Base-by-base conservation (phyloP, 2,329 filamentous ascomycete genomes). In the Hymenoscyphus linearis region DNA sequence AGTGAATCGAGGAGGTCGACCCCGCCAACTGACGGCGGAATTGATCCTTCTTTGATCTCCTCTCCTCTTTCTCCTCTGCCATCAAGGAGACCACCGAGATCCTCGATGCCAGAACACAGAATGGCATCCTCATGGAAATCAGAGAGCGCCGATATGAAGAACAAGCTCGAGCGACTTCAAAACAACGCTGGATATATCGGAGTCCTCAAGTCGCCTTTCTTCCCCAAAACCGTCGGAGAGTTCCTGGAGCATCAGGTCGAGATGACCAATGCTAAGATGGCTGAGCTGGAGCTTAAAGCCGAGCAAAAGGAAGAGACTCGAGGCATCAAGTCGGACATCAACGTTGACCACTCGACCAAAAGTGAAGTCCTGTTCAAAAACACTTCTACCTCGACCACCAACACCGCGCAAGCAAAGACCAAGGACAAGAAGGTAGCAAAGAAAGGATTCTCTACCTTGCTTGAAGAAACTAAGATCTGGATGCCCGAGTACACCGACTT, bases 81-180 rank as follows among this genome's bases (percentile, higher is more conserved):
- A 22, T 25, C 18, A 25, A 22, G 10, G 25, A n/a, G 18, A 18
- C 22, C 18, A 22, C 18, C 10, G 18, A 50, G n/a, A 13, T 10
- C 44, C 18, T 25, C 31, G 31, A 31, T 5, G 44, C 13, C 18
- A 18, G 3, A 50, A n/a, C 12, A 4, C n/a, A 50, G 22, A 18
- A 50, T 50, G 44, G 44, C 44, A 9, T 50, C 57, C 25, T 58
- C 55, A 1, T 62, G 61, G 61, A 4, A 44, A 35, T 4, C 35
- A 59, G 5, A 50, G n/a, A n/a, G n/a, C n/a, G n/a, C 57, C 13
- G 52, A 57, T 16, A 36, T 50, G 25, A 60, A 58, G 37, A 54
- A 35, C 18, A 53, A 52, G 6, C 58, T 60, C 4, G 61, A 60
- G n/a, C 61, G 61, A 26, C 57, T 62, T 13, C 61, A 60, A 27